Base-by-base conservation (phyloP, 1,284 basidiomycete genomes). In the Leccinum griseonigrum region DNA sequence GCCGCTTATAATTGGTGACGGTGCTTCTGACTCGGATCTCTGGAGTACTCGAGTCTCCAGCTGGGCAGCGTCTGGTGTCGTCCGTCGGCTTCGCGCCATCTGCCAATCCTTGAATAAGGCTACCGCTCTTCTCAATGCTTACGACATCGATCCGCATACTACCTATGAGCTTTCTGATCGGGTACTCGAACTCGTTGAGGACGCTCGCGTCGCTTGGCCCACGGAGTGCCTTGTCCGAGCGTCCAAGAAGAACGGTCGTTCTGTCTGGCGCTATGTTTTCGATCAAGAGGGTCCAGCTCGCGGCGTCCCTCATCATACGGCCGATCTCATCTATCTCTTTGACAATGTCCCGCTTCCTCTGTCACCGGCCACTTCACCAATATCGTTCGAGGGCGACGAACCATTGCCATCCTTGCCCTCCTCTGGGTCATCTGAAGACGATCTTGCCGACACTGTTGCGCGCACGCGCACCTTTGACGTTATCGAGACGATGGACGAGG, bases 261-360 rank as follows among this genome's bases (percentile, higher is more conserved):
- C 81, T 22, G 87, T 90, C 2, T 91, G 85, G 84, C 81, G 90
- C 58, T 91, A 89, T 68, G 83, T 90, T 28, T 91, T 91, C 68
- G 89, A 91, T 74, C 90, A 91, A 74, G 90, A 90, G 66, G 83
- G 86, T 2, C 87, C 88, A 3, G 78, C 80, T 46, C 79, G 83
- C 50, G 82, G 83, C 22, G 74, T 84, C 11, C 83, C 86, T 2
- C 89, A 90, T 71, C 85, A 89, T 66, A 85, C 81, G 0, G 83
- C 85, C 3, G 89, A 91, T 71, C 74, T 91, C 54, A 80, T 88
- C 61, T 91, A 90, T 72, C 79, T 91, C 55, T 91, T 91, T 74
- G 90, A 90, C 74, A 91, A 84, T 62, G 81, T 86, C 8, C 85
- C 86, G 31, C 74, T 78, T 2, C 81, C 79, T 58, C 76, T 78